Evolutionary conservation across 2,329 filamentous ascomycete genomes (phyloP).

Genomic region (Cryphonectria nitschkei): DNA sequence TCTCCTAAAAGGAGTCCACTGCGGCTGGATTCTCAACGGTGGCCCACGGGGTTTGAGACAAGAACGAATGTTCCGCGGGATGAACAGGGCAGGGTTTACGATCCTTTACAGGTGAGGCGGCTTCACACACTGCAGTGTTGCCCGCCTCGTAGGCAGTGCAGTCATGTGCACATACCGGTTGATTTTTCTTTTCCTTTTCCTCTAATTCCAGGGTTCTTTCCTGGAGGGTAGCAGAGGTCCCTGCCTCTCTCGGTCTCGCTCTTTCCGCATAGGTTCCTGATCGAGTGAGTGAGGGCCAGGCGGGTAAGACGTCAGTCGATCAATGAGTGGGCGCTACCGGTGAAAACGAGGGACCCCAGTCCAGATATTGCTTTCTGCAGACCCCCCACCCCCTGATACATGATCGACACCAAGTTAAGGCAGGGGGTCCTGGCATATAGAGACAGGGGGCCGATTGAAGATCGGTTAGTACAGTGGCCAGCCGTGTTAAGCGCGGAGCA

Average conservation of each 20-base stretch:
- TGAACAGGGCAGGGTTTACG: background rate
- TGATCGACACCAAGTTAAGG: background rate
- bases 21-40: slow-evolving; percentile 1
- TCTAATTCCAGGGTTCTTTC: background rate
- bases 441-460: background rate
- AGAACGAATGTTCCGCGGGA: background rate
- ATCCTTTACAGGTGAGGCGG: background rate
- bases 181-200: background rate
- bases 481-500: background rate
- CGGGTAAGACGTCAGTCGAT: background rate
- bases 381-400: background rate
- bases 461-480: background rate
- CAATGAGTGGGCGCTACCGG: background rate
- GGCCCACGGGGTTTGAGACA: background rate
- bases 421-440: background rate
- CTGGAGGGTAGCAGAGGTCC: background rate
- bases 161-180: background rate
- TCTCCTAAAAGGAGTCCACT: background rate
- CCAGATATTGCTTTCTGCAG: background rate
- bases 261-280: background rate
- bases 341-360: background rate
- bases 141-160: background rate
- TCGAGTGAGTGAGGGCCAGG: background rate
- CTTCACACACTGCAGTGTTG: background rate
- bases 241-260: too few species aligned